Conservation (phyloP, 495 filamentous ascomycete genomes). For the Poronia punctata region DNA sequence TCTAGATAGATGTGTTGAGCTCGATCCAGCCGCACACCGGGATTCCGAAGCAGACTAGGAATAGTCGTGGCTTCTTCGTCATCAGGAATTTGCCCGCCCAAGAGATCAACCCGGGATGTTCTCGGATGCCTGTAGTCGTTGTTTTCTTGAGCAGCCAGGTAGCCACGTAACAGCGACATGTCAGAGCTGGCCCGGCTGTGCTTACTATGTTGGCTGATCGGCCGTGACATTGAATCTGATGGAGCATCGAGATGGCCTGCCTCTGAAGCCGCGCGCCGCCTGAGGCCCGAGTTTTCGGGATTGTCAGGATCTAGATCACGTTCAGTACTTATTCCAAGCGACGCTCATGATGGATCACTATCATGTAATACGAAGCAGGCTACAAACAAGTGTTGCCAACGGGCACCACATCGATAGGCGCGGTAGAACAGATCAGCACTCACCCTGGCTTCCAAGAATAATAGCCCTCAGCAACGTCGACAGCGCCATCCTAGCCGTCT, state of each 20-base stretch:
- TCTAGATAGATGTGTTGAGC: slow-evolving; percentile 45
- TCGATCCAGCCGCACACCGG: slow-evolving; percentile 38
- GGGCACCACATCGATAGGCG: no score
- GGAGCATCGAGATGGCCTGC: slow-evolving; percentile 46
- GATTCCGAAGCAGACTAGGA: slow-evolving; percentile 38
- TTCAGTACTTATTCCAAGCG: slow-evolving; percentile 1
- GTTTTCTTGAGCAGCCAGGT: slow-evolving; percentile 19
- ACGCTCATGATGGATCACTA: neutral
- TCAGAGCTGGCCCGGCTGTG: slow-evolving; percentile 63
- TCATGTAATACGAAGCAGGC: no score
- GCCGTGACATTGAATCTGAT: slow-evolving; percentile 36
- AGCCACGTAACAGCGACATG: slow-evolving; percentile 45
- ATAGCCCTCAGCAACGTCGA: slow-evolving; percentile 66
- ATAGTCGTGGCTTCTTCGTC: slow-evolving; percentile 32
- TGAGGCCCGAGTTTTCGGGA: slow-evolving; percentile 15
- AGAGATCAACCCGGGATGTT: slow-evolving; percentile 21
- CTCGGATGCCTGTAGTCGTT: slow-evolving; percentile 20
- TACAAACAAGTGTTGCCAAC: no score
- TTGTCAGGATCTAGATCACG: slow-evolving; percentile 15
- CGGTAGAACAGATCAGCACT: no score
- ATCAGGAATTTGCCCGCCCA: slow-evolving; percentile 28
- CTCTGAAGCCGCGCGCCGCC: slow-evolving; percentile 39
- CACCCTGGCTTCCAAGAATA: slow-evolving; percentile 57
- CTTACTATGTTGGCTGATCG: slow-evolving; percentile 46
- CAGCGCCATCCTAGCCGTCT: slow-evolving; percentile 71